Conservation (phyloP, 2,329 filamentous ascomycete genomes). For the Kalmusia sp. region DNA sequence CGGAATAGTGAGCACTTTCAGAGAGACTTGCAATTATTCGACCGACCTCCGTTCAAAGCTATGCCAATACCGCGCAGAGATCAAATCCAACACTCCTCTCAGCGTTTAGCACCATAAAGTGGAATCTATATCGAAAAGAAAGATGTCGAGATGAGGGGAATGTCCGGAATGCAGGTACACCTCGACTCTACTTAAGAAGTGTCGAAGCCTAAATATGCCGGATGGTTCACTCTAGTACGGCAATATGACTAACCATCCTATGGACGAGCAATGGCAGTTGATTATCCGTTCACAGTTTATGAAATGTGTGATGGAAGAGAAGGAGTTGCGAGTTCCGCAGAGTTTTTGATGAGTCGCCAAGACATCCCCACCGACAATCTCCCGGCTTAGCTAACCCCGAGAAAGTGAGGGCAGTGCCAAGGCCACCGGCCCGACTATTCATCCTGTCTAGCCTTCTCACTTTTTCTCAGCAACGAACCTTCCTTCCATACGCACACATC, state of each 20-base stretch:
- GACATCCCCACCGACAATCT: no score
- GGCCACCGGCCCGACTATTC: constrained; percentile 18
- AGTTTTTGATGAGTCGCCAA: constrained; percentile 22
- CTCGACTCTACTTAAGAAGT: constrained; percentile 40
- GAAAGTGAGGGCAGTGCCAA: constrained; percentile 22
- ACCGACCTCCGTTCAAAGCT: no score
- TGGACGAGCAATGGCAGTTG: constrained; percentile 49
- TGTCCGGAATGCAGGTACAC: constrained; percentile 50
- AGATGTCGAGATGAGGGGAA: constrained; percentile 4
- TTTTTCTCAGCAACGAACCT: background rate
- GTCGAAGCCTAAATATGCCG: constrained; percentile 47
- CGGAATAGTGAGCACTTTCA: no score
- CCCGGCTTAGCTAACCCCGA: no score
- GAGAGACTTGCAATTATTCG: no score
- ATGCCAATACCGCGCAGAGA: no score
- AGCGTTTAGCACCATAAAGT: no score
- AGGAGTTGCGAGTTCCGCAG: constrained; percentile 14
- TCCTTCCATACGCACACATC: background rate
- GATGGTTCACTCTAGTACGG: constrained; percentile 48
- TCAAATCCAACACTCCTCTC: no score
- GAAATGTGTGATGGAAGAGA: constrained; percentile 43
- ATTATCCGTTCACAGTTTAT: constrained; percentile 53
- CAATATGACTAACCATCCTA: constrained; percentile 56
- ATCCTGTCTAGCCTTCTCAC: background rate
- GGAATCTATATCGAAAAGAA: no score